These are phyloP conservation scores for Eimeria mitis DNA, from an alignment of 169 alveolate species.

Conservation along the genomic window DNA sequence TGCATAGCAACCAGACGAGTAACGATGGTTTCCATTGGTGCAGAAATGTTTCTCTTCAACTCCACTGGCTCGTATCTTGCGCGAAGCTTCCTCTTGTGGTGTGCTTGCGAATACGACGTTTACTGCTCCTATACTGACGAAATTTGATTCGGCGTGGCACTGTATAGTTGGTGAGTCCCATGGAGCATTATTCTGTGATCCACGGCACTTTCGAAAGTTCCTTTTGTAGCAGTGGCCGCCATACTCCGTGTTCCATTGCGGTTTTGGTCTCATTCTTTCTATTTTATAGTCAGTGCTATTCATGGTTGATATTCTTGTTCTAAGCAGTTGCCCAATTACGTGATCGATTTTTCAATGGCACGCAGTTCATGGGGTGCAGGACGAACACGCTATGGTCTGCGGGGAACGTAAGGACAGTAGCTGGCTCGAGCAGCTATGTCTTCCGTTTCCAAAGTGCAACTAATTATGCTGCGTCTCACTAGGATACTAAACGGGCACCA, in stretches of 20 bases:
- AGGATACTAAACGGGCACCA: no score
- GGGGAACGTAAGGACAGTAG: neutral
- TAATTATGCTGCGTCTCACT: neutral
- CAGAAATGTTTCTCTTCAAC: neutral
- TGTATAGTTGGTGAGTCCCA: neutral
- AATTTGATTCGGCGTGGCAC: neutral
- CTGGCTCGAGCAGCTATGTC: neutral
- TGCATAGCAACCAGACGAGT: neutral
- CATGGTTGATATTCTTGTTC: no score
- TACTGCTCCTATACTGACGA: neutral
- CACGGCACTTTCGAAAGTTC: neutral
- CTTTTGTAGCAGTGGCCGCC: no score
- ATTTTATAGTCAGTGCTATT: no score
- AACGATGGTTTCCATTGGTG: neutral
- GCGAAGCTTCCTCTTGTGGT: neutral
- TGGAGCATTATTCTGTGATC: neutral
- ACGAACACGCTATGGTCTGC: neutral
- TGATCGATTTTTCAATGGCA: no score
- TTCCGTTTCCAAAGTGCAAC: neutral
- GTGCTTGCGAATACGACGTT: neutral
- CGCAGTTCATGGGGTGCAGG: neutral
- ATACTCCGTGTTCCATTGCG: no score
- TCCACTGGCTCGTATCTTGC: neutral
- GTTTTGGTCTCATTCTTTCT: no score
- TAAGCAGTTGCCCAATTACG: no score